Percentiles rank a stretch among this genome's conserved stretches.
Evolutionary conservation across 306 rosid species (phyloP).

Genomic region (Fragaria ananassa): DNA sequence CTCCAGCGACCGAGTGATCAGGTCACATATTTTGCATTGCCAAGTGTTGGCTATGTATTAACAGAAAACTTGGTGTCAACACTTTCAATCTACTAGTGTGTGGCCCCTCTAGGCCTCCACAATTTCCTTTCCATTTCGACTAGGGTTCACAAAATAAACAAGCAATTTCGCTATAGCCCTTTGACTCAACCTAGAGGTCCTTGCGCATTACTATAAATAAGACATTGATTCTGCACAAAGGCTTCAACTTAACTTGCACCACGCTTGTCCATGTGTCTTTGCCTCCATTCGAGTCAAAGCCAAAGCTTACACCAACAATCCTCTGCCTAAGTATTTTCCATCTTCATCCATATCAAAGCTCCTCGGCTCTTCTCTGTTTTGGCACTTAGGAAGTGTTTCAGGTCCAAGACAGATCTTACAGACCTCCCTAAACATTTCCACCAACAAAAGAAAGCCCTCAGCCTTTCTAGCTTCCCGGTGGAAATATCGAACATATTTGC

Average conservation of each 20-base stretch:
- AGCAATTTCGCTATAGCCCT: background rate
- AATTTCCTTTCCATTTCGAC: background rate
- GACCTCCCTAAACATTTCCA: background rate
- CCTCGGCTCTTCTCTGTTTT: background rate
- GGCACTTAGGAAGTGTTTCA: background rate
- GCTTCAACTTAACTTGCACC: background rate
- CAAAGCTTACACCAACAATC: background rate
- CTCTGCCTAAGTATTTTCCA: background rate
- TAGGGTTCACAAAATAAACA: background rate
- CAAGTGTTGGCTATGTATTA: too few relatives aligned
- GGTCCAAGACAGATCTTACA: background rate
- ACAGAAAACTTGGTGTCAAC: background rate
- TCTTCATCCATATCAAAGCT: background rate
- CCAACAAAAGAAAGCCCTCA: background rate
- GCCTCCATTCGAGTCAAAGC: background rate
- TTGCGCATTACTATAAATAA: background rate
- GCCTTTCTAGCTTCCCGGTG: background rate
- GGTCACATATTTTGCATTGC: too few relatives aligned
- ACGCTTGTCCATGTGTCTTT: background rate
- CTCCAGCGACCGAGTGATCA: too few relatives aligned
- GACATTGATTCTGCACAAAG: slow-evolving; percentile 6
- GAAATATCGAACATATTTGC: background rate
- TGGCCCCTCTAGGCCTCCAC: background rate
- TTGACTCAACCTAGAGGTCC: slow-evolving; percentile 1
- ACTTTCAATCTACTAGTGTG: background rate